phyloP scores from a whole-genome alignment of 2,329 filamentous ascomycete genomes.

The Venturia nashicola region DNA sequence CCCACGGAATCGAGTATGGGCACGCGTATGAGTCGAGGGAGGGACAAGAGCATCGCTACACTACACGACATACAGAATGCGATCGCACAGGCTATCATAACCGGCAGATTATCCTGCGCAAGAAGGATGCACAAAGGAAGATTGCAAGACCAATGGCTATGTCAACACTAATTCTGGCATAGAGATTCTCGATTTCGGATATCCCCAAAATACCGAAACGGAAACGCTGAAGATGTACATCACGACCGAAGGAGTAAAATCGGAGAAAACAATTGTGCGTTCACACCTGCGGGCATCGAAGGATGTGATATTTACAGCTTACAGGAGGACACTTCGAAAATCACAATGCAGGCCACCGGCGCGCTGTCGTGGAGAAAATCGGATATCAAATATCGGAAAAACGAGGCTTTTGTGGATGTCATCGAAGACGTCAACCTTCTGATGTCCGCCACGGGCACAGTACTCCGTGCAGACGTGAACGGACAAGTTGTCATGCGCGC shows the following conservation, averaged over 20 bases:
- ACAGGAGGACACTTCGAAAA: conserved; percentile 82
- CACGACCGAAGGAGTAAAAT: conserved; percentile 96
- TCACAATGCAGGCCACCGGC: conserved; percentile 98
- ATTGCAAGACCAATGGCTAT: neutral
- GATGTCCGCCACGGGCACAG: conserved; percentile 95
- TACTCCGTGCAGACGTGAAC: conserved; percentile 89
- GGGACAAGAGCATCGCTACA: neutral
- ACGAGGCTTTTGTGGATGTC: conserved; percentile 97
- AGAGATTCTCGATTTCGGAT: conserved; percentile 99
- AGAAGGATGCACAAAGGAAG: neutral
- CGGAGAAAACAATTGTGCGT: conserved; percentile 54
- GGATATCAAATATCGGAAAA: conserved; percentile 98
- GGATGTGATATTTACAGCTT: conserved; percentile 5
- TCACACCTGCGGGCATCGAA: neutral
- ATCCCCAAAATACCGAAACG: conserved; percentile 97
- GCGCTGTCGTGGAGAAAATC: conserved; percentile 93
- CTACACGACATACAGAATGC: neutral
- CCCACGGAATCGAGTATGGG: neutral
- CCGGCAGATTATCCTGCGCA: neutral
- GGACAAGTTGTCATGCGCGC: conserved; percentile 98
- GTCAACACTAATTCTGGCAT: conserved; percentile 8
- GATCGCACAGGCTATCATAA: neutral
- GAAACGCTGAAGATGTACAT: conserved; percentile 99
- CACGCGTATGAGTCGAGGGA: neutral
- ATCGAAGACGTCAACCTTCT: conserved; percentile 98